Evolutionary conservation across 1,284 basidiomycete species (phyloP), one percentile per base, ranked within the genome.

Genomic region (Anthracocystis setariae): DNA sequence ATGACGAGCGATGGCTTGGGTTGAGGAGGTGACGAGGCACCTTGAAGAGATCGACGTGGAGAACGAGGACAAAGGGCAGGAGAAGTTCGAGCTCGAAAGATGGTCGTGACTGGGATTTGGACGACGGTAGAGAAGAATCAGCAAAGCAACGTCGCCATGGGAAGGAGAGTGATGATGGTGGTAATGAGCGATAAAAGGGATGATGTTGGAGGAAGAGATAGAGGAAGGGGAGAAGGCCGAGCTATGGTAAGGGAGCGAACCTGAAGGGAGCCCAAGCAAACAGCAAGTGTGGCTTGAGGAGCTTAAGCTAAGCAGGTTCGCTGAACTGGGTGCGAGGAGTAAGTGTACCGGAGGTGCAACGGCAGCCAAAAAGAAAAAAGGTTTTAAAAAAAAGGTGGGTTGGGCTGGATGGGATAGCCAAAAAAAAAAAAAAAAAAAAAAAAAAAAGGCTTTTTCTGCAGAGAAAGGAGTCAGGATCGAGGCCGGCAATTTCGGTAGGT

Each of bases 131-230:
- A 23, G 37, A 21, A n/a, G 33, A 44, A 32, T 18, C 12, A 61
- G 64, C 64, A 58, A 60, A 67, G 43, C 58, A 39, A 49, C 53
- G 58, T 67, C 58, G 64, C 64, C 20, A 29, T 55, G 23, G n/a
- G 15, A 29, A 29, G 29, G 29, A 20, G 7, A 29, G 27, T n/a
- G 32, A 38, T 24, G 46, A 25, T 50, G 48, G 37, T 45, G 50
- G 18, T 27, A 29, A 7, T 23, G 42, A 21, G 24, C n/a, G 25
- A 5, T 27, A n/a, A 35, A 13, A 20, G 29, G 15, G 25, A 39
- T 25, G 37, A 15, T 40, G 37, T 24, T 38, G 25, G 38, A 7
- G 29, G 29, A 7, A 12, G 25, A 29, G 38, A 18, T 23, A 9
- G 37, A 25, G 38, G 17, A 20, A 23, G 10, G 46, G 8, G 9